Conservation (phyloP, 2,329 filamentous ascomycete species). For the Cercospora berteroae region DNA sequence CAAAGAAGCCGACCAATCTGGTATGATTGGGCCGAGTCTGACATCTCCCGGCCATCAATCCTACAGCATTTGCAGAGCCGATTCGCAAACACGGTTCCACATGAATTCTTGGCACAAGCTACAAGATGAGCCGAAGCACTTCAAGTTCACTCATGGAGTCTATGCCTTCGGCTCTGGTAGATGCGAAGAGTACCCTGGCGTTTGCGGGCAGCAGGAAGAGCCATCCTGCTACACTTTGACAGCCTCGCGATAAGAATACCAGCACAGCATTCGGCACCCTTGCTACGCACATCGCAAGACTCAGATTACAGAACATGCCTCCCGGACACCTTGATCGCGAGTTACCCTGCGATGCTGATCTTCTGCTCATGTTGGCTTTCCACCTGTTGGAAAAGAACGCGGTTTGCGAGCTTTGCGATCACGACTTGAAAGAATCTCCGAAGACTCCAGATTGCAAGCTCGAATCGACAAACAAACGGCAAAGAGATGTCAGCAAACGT, state of each 20-base stretch:
- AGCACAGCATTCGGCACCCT: background rate
- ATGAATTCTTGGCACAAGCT: background rate
- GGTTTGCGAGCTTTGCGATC: background rate
- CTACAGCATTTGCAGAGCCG: background rate
- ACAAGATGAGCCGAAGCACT: background rate
- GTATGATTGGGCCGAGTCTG: background rate
- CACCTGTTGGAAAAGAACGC: background rate
- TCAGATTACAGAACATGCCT: background rate
- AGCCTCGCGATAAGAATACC: background rate
- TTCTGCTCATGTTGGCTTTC: background rate
- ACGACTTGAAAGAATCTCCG: background rate
- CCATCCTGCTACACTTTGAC: background rate
- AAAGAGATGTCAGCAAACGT: background rate
- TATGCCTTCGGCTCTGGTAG: background rate
- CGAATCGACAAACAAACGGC: background rate
- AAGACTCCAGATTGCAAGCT: background rate
- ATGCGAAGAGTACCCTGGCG: background rate
- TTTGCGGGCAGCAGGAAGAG: background rate
- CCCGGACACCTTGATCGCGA: background rate
- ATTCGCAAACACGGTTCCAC: background rate
- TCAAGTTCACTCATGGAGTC: background rate
- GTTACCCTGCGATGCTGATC: background rate
- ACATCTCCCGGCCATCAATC: background rate
- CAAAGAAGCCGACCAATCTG: no score
- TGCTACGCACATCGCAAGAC: background rate